Evolutionary conservation across 148 eudicot genomes (phyloP), one percentile per base, ranked within the genome.

Genomic region (Silene latifolia): DNA sequence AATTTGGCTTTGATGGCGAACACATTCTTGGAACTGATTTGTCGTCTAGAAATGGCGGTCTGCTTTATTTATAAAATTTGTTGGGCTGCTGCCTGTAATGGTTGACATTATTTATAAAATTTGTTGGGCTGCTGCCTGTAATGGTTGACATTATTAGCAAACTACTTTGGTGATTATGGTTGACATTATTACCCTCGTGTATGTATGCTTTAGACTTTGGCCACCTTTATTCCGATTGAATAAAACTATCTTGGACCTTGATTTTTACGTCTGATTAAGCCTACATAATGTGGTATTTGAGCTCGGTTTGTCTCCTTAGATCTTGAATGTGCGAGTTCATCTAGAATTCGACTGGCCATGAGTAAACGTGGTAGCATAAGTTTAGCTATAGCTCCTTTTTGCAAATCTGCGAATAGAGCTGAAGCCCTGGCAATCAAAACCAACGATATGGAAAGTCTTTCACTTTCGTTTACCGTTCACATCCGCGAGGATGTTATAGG

Each of bases 1-100:
- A 82, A 78, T 51, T 57, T 19, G 15, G 3, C 35, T 51, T 3
- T 12, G 10, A 4, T 48, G 44, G 14, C 74, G 67, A 18, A 32
- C 9, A 68, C n/a, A 62, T 61, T 63, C 32, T 48, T 70, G 25
- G 8, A 71, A 73, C 20, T 19, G 1, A 74, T 63, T 25, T 27
- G n/a, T n/a, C n/a, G 29, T 27, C 53, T 42, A 15, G 17, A 24
- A 75, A 21, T 74, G 35, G 67, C 48, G 69, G 82, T 61, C 63
- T 79, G 54, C 54, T 63, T 68, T n/a, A 15, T 65, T 8, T 46
- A 1, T 53, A 3, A 46, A 15, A 23, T 61, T 39, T n/a, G 32
- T 51, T 68, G 74, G 60, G 67, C 69, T 79, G 23, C 24, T 79
- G 71, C 39, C 39, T 19, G 27, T 29, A 8, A 54, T 35, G 35